A percentile compares a stretch with the other conserved stretches of the same genome.
These are phyloP conservation scores for Backusella morwellensis DNA, from an alignment of 192 early-diverging fungal genomes.

Conservation along the genomic window DNA sequence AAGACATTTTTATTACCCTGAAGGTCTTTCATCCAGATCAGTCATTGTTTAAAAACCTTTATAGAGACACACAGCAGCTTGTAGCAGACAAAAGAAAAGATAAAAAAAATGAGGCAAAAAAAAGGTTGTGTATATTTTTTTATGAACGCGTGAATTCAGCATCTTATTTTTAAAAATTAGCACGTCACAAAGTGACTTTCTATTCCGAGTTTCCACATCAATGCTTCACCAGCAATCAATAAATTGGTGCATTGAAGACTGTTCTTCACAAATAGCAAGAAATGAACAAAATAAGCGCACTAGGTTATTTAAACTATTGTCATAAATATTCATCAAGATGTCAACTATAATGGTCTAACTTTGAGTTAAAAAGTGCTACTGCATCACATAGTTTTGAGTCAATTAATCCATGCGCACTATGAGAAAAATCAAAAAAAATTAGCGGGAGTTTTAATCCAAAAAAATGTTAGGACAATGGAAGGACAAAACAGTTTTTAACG, in stretches of 20 bases:
- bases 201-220: not conserved
- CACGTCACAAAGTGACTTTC: not conserved
- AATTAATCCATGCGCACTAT: too few relatives aligned
- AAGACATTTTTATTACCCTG: not conserved
- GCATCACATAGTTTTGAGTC: not conserved
- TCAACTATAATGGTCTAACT: too few relatives aligned
- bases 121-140: not conserved
- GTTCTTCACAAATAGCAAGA: too few relatives aligned
- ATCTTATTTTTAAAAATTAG: not conserved
- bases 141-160: slow-evolving; percentile 1
- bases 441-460: too few relatives aligned
- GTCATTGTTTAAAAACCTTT: not conserved
- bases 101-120: not conserved
- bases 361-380: not conserved
- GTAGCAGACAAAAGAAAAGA: not conserved
- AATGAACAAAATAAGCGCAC: too few relatives aligned
- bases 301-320: too few relatives aligned
- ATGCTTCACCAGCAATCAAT: not conserved
- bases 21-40: slow-evolving; percentile 7
- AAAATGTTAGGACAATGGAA: too few relatives aligned
- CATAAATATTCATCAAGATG: too few relatives aligned
- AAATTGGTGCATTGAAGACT: too few relatives aligned
- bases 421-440: too few relatives aligned
- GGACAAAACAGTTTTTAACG: too few relatives aligned
- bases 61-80: not conserved